These are phyloP conservation scores for Firmiana major DNA, from an alignment of 345 rosid genomes.

Conservation along the genomic window DNA sequence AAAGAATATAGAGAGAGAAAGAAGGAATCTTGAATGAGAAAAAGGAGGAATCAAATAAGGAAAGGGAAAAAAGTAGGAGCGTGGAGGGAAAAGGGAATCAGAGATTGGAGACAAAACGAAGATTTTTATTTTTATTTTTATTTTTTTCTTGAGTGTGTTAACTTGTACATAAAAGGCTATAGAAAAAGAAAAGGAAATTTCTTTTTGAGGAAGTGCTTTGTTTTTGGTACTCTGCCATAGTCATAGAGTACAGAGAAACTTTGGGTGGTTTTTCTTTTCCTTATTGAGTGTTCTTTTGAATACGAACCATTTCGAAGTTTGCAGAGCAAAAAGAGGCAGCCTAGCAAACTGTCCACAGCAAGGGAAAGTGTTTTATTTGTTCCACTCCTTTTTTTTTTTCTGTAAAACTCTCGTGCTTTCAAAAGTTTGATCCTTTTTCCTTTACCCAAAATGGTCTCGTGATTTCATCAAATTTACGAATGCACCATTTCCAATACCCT, in stretches of 20 bases:
- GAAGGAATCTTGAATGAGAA: conserved; percentile 25
- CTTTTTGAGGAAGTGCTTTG: conserved; percentile 24
- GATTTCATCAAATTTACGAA: conserved; percentile 1
- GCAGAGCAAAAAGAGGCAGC: not conserved
- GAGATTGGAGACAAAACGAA: conserved; percentile 26
- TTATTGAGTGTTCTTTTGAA: not conserved
- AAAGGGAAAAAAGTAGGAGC: not conserved
- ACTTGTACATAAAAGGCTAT: not conserved
- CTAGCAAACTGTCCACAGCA: not conserved
- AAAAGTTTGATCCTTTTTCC: not conserved
- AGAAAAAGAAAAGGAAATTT: conserved; percentile 24
- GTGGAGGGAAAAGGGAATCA: conserved; percentile 24
- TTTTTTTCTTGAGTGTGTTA: not conserved
- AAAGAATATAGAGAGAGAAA: not conserved
- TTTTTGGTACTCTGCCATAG: conserved; percentile 3
- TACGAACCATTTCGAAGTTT: conserved; percentile 4
- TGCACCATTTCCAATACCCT: not conserved
- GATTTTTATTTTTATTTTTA: conserved; percentile 14
- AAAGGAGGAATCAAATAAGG: conserved; percentile 17
- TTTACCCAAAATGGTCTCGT: not conserved
- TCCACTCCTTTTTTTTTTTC: not conserved
- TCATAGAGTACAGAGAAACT: not conserved
- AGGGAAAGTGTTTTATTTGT: not conserved
- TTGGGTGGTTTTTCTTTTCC: not conserved
- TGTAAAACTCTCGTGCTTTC: conserved; percentile 11